Conservation (phyloP, 1,139 yeast species). For the Magnusiomyces suaveolens region DNA sequence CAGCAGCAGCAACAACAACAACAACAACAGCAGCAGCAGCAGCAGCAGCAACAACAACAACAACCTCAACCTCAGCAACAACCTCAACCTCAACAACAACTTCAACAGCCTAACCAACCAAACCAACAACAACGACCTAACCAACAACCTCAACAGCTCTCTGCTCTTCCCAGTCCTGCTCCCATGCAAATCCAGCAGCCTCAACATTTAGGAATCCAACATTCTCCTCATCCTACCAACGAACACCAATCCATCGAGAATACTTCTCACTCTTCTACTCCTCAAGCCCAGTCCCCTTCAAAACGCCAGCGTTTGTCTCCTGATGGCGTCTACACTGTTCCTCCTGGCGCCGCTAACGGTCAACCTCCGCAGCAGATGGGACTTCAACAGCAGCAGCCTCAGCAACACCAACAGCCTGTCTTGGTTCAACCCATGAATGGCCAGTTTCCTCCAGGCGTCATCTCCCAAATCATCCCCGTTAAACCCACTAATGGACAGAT, state of each 20-base stretch:
- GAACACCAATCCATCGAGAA: background rate
- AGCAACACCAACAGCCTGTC: constrained; percentile 15
- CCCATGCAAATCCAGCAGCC: background rate
- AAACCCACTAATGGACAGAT: constrained; percentile 9
- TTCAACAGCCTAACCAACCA: background rate
- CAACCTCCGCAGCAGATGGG: constrained; percentile 14
- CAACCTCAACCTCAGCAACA: background rate
- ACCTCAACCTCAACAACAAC: background rate
- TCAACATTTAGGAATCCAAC: background rate
- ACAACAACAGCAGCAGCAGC: background rate
- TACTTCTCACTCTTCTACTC: constrained; percentile 24
- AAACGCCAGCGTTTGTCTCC: constrained; percentile 34
- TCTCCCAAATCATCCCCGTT: constrained; percentile 12
- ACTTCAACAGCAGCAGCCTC: constrained; percentile 22
- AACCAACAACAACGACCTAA: background rate
- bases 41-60: background rate
- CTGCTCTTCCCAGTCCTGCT: background rate
- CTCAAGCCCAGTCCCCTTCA: constrained; percentile 28
- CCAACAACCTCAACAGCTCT: background rate
- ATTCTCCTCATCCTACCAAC: background rate
- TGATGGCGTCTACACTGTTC: constrained; percentile 25
- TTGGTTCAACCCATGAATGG: constrained; percentile 6
- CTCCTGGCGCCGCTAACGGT: constrained; percentile 10
- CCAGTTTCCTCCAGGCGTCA: constrained; percentile 3
- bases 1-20: background rate